These are phyloP conservation scores for Xylariaceae sp. DNA, from an alignment of 2,329 filamentous ascomycete species.

Conservation along the genomic window DNA sequence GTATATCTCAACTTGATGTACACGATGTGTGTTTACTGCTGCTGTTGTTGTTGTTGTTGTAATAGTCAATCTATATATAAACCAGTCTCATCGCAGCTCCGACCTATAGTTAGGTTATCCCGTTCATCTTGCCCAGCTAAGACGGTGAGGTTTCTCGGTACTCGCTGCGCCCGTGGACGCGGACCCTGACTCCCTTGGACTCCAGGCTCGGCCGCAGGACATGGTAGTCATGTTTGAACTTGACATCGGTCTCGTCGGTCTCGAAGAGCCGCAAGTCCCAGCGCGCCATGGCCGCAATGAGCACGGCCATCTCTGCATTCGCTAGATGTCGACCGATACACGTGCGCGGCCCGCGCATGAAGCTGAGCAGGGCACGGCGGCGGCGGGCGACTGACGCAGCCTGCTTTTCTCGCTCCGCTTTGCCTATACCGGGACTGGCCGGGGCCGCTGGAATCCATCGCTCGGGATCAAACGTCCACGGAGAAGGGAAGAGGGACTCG, in stretches of 20 bases:
- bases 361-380: constrained; percentile 8
- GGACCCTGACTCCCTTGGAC: constrained; percentile 18
- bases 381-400: constrained; percentile 1
- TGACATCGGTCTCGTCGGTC: constrained; percentile 27
- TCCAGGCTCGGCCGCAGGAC: constrained; percentile 16
- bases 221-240: constrained; percentile 20
- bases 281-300: constrained; percentile 25
- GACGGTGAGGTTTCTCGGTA: no score
- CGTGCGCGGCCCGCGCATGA: constrained; percentile 31
- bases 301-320: constrained; percentile 29
- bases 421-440: background rate
- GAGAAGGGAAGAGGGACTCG: constrained; percentile 7
- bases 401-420: background rate
- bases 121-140: no score
- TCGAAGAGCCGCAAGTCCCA: constrained; percentile 29
- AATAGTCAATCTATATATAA: no score
- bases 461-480: constrained; percentile 8
- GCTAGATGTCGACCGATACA: constrained; percentile 39
- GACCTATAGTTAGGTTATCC: no score
- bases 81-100: no score
- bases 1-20: no score
- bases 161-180: no score
- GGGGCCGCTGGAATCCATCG: constrained; percentile 1
- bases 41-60: no score
- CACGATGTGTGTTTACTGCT: no score